A percentile compares a stretch with the other conserved stretches of the same genome.
phyloP scores from a whole-genome alignment of 805 yeast genomes.

The Schizosaccharomyces japonicus region DNA sequence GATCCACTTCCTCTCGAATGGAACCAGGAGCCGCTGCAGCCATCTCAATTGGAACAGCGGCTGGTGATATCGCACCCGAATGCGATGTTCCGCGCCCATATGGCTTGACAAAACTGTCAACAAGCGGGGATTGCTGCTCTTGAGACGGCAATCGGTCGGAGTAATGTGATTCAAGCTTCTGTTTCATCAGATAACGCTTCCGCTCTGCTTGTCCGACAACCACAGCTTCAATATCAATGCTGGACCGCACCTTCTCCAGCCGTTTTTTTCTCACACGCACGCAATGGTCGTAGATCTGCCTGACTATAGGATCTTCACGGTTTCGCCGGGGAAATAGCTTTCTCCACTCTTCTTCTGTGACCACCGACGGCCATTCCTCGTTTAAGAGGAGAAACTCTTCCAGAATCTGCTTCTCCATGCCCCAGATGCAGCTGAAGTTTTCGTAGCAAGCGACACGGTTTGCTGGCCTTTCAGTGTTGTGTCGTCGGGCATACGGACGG shows the following conservation, averaged over 20 bases:
- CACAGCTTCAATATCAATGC: neutral
- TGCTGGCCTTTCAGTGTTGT: neutral
- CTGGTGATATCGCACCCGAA: no score
- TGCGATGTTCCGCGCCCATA: no score
- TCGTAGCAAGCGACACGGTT: neutral
- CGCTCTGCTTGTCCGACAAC: neutral
- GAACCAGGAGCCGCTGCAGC: no score
- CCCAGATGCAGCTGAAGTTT: neutral
- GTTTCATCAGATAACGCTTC: no score
- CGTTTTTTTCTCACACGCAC: neutral
- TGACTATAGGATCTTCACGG: neutral
- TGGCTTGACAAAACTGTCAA: no score
- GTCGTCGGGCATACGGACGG: neutral
- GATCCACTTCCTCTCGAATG: no score
- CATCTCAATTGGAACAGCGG: no score
- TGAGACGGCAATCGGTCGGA: no score
- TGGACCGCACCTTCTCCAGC: neutral
- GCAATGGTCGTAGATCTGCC: neutral
- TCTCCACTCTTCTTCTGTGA: neutral
- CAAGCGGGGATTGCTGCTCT: no score
- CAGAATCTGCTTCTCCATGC: neutral
- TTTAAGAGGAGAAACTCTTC: neutral
- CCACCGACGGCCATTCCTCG: neutral
- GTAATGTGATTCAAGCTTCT: no score
- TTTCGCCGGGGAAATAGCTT: neutral